Conservation (phyloP, 2,329 filamentous ascomycete genomes). For the Pseudofabraea citricarpa region DNA sequence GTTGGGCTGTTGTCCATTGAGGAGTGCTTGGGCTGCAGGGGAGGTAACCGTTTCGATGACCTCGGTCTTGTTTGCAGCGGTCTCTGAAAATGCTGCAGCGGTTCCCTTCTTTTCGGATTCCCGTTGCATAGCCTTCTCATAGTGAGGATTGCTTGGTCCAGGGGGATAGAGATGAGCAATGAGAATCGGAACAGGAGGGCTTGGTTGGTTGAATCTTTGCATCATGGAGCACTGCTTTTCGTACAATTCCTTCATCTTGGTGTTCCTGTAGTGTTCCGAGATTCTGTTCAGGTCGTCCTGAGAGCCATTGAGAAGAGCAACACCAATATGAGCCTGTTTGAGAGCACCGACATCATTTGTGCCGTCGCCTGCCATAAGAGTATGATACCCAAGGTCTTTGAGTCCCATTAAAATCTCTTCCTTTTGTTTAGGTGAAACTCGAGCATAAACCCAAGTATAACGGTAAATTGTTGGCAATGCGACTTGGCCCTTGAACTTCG, state of each 20-base stretch:
- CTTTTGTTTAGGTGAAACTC: conserved; percentile 97
- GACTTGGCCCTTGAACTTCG: conserved; percentile 78
- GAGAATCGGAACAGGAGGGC: conserved; percentile 83
- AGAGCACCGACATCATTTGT: conserved; percentile 97
- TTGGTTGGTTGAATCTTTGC: conserved; percentile 89
- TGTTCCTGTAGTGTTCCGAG: conserved; percentile 87
- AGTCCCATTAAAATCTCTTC: conserved; percentile 96
- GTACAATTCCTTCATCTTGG: conserved; percentile 97
- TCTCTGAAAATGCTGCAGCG: conserved; percentile 45
- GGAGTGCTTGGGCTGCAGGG: conserved; percentile 57
- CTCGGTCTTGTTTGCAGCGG: conserved; percentile 47
- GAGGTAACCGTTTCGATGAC: conserved; percentile 61
- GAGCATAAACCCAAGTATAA: conserved; percentile 95
- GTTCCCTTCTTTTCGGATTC: conserved; percentile 77
- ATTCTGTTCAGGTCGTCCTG: conserved; percentile 88
- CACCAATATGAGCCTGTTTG: conserved; percentile 96
- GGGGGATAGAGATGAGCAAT: conserved; percentile 95
- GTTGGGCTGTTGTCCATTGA: conserved; percentile 47
- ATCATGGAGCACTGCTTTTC: conserved; percentile 93
- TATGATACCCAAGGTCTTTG: conserved; percentile 96
- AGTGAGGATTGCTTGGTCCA: conserved; percentile 87
- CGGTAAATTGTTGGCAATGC: conserved; percentile 75
- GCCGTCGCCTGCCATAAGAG: conserved; percentile 96
- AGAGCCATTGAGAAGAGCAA: conserved; percentile 92
- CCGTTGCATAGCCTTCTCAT: conserved; percentile 83